Conservation (phyloP, 2,329 filamentous ascomycete genomes). For the Colletotrichum caudatum region DNA sequence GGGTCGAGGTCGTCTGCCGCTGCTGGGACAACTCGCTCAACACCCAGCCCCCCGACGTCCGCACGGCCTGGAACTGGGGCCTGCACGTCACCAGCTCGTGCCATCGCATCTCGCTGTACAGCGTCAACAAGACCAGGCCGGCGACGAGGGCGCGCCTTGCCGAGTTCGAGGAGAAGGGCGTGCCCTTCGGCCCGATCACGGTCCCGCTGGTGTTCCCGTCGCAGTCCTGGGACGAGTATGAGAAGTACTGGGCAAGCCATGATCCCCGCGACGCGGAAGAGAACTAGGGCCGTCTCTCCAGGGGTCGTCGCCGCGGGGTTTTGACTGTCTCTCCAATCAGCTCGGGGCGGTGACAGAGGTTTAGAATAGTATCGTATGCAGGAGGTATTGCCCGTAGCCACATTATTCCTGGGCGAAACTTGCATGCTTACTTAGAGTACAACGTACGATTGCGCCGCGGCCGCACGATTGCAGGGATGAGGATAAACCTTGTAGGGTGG, state of each 20-base stretch:
- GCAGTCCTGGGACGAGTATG: conserved; percentile 62
- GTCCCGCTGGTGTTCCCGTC: conserved; percentile 63
- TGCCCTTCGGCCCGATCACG: conserved; percentile 66
- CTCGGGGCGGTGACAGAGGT: background rate
- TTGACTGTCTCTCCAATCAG: too few relatives aligned
- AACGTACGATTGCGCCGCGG: background rate
- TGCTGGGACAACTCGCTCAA: conserved; percentile 74
- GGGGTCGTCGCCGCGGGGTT: too few relatives aligned
- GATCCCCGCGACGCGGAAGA: conserved; percentile 48
- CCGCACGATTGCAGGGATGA: background rate
- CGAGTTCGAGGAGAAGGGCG: conserved; percentile 61
- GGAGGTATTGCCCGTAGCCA: too few relatives aligned
- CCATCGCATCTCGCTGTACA: conserved; percentile 72
- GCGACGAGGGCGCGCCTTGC: conserved; percentile 63
- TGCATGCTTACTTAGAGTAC: background rate
- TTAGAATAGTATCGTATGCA: background rate
- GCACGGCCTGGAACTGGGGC: conserved; percentile 73
- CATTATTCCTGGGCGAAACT: background rate
- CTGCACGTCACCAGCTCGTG: conserved; percentile 73
- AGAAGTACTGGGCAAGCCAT: conserved; percentile 47
- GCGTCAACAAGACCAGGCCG: conserved; percentile 66
- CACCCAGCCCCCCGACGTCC: conserved; percentile 67
- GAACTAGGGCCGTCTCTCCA: conserved; percentile 2
- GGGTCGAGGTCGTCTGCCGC: conserved; percentile 69
- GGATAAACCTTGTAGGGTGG: background rate